Percentiles rank a stretch among this genome's conserved stretches.
phyloP scores from a whole-genome alignment of 2,329 filamentous ascomycete species.

The Orbilia ellipsospora region DNA sequence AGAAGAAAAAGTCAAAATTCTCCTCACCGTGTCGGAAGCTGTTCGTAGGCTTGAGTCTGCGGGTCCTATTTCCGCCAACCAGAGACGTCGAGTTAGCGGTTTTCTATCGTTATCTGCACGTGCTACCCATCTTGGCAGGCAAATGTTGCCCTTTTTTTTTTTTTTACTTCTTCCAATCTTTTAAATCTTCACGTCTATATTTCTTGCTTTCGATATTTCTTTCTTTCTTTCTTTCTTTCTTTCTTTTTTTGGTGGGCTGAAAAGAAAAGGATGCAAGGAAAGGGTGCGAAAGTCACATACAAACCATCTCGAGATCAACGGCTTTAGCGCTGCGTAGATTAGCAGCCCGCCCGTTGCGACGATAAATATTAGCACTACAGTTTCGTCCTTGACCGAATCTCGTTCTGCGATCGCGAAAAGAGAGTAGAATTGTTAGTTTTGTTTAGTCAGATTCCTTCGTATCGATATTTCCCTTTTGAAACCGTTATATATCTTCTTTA shows the following conservation, averaged over 20 bases:
- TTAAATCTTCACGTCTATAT: too few relatives aligned
- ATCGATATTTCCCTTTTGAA: too few relatives aligned
- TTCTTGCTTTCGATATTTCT: not conserved
- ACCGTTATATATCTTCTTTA: too few relatives aligned
- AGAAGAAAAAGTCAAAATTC: not conserved
- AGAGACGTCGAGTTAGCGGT: not conserved
- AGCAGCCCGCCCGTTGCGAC: conserved; percentile 72
- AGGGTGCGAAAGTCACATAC: conserved; percentile 62
- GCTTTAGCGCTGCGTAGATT: conserved; percentile 71
- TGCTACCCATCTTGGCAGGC: not conserved
- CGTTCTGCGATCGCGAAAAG: conserved; percentile 65
- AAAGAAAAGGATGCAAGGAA: conserved; percentile 59
- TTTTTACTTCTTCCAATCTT: too few relatives aligned
- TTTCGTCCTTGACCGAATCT: conserved; percentile 75
- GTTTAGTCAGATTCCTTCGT: too few relatives aligned
- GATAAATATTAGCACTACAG: conserved; percentile 75
- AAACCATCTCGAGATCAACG: conserved; percentile 67
- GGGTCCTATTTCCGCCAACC: conserved; percentile 30
- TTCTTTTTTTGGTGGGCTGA: not conserved
- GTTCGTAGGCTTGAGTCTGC: conserved; percentile 38
- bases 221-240: not conserved
- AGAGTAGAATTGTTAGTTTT: too few relatives aligned
- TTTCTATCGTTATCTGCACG: conserved; percentile 4
- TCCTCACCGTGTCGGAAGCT: conserved; percentile 34
- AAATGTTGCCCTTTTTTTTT: too few relatives aligned